Conservation (phyloP, 129 eudicot species). For the Oenanthe sinensis region DNA sequence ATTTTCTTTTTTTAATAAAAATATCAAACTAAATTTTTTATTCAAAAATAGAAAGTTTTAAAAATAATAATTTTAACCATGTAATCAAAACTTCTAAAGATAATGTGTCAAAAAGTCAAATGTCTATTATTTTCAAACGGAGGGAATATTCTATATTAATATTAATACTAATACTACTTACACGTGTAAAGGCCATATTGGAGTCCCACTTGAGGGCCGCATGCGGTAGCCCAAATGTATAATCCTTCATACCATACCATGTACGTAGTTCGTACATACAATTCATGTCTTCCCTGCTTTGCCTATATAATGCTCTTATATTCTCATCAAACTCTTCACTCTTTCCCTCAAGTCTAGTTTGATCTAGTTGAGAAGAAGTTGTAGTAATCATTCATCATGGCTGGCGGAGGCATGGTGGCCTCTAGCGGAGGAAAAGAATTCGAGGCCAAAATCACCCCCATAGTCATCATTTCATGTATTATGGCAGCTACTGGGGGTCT, state of each 20-base stretch:
- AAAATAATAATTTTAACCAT: no score
- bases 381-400: conserved; percentile 23
- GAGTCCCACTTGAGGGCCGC: background rate
- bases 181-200: background rate
- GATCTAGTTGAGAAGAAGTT: background rate
- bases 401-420: conserved; percentile 73
- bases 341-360: background rate
- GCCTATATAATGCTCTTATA: background rate
- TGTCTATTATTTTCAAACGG: no score
- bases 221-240: background rate
- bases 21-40: no score
- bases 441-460: conserved; percentile 94
- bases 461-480: conserved; percentile 86
- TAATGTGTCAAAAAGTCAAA: no score
- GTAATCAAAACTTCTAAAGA: no score
- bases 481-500: conserved; percentile 99
- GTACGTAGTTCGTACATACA: background rate
- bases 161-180: no score
- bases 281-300: background rate
- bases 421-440: conserved; percentile 58
- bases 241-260: background rate
- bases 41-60: no score
- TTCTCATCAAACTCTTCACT: background rate
- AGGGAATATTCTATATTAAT: no score
- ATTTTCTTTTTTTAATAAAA: no score